Evolutionary conservation across 306 rosid genomes (phyloP).

Genomic region (Rosa lucieae): DNA sequence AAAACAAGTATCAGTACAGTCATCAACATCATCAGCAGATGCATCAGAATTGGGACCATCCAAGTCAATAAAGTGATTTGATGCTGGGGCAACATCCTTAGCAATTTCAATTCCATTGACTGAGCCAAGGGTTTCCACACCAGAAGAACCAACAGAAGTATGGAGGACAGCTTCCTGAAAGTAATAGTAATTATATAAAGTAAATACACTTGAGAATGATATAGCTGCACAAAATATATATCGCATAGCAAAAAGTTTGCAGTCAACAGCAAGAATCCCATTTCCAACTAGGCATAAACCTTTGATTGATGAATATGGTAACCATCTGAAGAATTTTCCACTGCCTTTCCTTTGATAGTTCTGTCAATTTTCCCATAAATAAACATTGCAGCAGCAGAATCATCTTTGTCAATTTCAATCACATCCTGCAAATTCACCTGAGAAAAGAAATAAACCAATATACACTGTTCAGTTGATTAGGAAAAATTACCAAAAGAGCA

Average conservation of each 20-base stretch:
- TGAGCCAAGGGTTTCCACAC: slow-evolving; percentile 38
- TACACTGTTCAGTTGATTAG: neutral
- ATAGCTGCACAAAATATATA: slow-evolving; percentile 14
- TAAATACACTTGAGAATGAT: slow-evolving; percentile 14
- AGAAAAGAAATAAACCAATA: slow-evolving; percentile 21
- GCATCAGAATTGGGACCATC: slow-evolving; percentile 55
- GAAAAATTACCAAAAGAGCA: neutral
- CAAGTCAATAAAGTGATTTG: slow-evolving; percentile 43
- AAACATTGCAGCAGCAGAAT: slow-evolving; percentile 38
- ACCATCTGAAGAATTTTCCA: slow-evolving; percentile 34
- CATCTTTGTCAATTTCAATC: slow-evolving; percentile 58
- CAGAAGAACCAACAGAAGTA: slow-evolving; percentile 30
- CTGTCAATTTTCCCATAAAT: slow-evolving; percentile 39
- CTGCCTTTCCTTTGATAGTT: slow-evolving; percentile 57
- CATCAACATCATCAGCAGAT: slow-evolving; percentile 49
- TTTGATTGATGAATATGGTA: slow-evolving; percentile 37
- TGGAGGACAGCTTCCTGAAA: slow-evolving; percentile 41
- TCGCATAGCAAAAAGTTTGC: slow-evolving; percentile 12
- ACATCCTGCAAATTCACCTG: slow-evolving; percentile 49
- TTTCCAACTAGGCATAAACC: slow-evolving; percentile 45
- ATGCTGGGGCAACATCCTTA: slow-evolving; percentile 31
- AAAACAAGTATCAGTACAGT: slow-evolving; percentile 27
- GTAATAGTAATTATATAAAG: slow-evolving; percentile 14
- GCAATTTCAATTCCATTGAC: slow-evolving; percentile 44
- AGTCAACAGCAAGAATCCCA: slow-evolving; percentile 21